phyloP scores from a whole-genome alignment of 1,284 basidiomycete genomes.

The Tylopilus orsonianus region DNA sequence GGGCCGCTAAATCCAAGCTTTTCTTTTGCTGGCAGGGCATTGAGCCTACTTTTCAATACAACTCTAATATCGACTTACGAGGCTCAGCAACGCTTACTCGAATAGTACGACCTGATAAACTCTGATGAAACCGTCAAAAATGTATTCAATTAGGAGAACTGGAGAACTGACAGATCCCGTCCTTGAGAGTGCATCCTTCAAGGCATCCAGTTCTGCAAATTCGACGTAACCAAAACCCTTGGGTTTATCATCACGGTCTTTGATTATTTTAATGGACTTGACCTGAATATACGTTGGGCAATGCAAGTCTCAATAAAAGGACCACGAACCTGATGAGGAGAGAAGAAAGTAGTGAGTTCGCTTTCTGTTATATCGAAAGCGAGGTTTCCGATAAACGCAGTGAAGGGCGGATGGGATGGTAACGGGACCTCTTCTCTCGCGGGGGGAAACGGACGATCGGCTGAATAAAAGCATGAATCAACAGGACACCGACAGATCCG shows the following conservation, averaged over 20 bases:
- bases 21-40: constrained; percentile 63
- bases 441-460: constrained; percentile 56
- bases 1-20: constrained; percentile 52
- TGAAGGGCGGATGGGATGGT: constrained; percentile 94
- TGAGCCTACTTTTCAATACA: constrained; percentile 7
- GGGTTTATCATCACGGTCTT: constrained; percentile 86
- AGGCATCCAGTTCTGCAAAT: constrained; percentile 78
- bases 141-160: constrained; percentile 1
- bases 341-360: constrained; percentile 85
- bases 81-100: constrained; percentile 96
- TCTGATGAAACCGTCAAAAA: constrained; percentile 39
- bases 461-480: constrained; percentile 38
- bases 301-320: neutral
- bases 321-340: constrained; percentile 53
- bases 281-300: constrained; percentile 44
- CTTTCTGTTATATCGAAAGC: constrained; percentile 88
- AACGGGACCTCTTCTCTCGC: constrained; percentile 90
- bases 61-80: constrained; percentile 53
- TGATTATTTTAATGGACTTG: constrained; percentile 90
- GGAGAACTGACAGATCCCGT: constrained; percentile 46
- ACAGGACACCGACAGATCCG: constrained; percentile 4
- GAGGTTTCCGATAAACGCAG: constrained; percentile 94
- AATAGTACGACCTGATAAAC: constrained; percentile 76
- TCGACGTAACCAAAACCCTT: constrained; percentile 99
- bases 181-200: constrained; percentile 80